These are phyloP conservation scores for Fomitopsis pinicola DNA, from an alignment of 1,284 basidiomycete species.

Conservation along the genomic window DNA sequence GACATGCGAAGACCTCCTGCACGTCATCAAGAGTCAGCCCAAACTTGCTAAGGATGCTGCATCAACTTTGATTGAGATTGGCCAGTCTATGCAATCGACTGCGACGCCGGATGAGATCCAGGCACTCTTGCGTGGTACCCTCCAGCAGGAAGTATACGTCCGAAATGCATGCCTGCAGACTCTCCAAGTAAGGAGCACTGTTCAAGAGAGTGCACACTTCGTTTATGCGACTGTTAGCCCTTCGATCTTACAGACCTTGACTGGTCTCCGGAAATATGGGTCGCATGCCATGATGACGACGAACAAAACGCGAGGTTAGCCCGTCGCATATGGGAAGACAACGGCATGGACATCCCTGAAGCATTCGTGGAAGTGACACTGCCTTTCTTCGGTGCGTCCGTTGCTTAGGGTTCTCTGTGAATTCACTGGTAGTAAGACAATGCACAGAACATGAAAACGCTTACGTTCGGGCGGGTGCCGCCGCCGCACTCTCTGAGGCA, in stretches of 20 bases:
- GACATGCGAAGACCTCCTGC: conserved; percentile 72
- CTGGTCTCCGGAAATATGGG: conserved; percentile 88
- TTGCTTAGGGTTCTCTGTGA: background rate
- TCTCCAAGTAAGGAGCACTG: conserved; percentile 59
- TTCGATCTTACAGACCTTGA: conserved; percentile 95
- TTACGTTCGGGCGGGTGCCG: conserved; percentile 78
- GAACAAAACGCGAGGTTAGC: conserved; percentile 89
- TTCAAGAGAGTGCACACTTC: background rate
- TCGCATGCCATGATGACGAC: conserved; percentile 89
- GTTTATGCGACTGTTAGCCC: conserved; percentile 45
- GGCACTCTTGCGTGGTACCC: conserved; percentile 69
- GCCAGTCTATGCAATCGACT: conserved; percentile 74
- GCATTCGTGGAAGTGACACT: conserved; percentile 64
- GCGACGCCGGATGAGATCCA: conserved; percentile 62
- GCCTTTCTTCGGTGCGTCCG: conserved; percentile 61
- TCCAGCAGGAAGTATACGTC: conserved; percentile 88
- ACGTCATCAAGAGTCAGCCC: conserved; percentile 76
- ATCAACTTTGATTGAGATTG: conserved; percentile 79
- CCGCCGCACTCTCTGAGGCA: conserved; percentile 76
- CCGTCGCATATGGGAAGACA: conserved; percentile 90
- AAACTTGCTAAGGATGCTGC: conserved; percentile 86
- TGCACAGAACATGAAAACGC: conserved; percentile 71
- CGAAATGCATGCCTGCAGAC: conserved; percentile 91
- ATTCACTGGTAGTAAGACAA: background rate
- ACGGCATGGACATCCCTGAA: conserved; percentile 87